Percentiles rank a stretch among this genome's conserved stretches.
Conservation (phyloP, 179 eudicot species). For the Carnegiea gigantea region DNA sequence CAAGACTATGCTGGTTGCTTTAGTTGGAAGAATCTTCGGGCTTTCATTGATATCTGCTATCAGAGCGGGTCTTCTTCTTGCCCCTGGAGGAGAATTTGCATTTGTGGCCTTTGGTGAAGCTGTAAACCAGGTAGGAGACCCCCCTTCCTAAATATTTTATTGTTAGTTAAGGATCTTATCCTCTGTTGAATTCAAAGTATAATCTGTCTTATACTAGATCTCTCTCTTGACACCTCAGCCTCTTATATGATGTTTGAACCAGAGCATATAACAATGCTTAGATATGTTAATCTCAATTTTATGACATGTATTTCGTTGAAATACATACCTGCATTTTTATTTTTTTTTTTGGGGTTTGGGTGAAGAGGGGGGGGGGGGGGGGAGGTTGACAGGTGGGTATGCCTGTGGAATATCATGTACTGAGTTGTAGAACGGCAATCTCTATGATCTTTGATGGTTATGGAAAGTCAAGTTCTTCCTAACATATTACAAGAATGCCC, state of each 20-base stretch:
- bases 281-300: not conserved
- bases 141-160: too few relatives aligned
- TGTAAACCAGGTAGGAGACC: conserved; percentile 78
- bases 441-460: not conserved
- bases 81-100: conserved; percentile 99
- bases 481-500: not conserved
- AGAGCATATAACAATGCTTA: not conserved
- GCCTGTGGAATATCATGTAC: conserved; percentile 4
- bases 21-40: conserved; percentile 85
- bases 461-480: not conserved
- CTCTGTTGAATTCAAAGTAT: conserved; percentile 5
- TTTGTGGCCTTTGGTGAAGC: conserved; percentile 99
- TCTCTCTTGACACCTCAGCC: not conserved
- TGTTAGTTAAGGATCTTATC: not conserved
- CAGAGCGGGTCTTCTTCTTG: conserved; percentile 92
- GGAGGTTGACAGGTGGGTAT: not conserved
- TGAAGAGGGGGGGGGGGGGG: too few relatives aligned
- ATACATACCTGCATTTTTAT: not conserved
- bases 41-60: conserved; percentile 78
- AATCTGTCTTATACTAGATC: conserved; percentile 3
- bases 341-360: not conserved
- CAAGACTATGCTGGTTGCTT: conserved; percentile 73
- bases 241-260: conserved; percentile 6
- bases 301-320: not conserved
- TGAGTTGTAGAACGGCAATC: not conserved